Conservation (phyloP, 2,329 filamentous ascomycete genomes). For the Penicillium olsonii region DNA sequence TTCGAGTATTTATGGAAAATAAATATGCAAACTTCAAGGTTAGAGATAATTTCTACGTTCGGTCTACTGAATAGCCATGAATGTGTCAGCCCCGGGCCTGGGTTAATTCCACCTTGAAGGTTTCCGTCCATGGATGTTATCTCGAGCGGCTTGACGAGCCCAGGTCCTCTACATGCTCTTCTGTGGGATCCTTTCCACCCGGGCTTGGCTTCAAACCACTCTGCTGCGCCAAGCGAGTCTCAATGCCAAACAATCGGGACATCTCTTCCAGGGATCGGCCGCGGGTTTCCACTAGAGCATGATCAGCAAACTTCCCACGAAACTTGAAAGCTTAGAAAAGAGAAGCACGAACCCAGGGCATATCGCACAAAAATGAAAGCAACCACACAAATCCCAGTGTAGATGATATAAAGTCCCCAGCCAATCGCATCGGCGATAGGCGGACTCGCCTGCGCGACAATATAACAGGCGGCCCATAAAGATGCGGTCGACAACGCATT, state of each 20-base stretch:
- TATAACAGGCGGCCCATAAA: slow-evolving; percentile 20
- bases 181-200: background rate
- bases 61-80: too few relatives aligned
- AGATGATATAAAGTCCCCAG: slow-evolving; percentile 23
- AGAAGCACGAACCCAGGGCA: slow-evolving; percentile 12
- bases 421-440: slow-evolving; percentile 19
- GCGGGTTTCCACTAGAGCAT: slow-evolving; percentile 16
- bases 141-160: background rate
- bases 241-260: slow-evolving; percentile 19
- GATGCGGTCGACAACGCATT: slow-evolving; percentile 17
- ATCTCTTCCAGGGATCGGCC: slow-evolving; percentile 19
- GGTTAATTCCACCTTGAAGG: too few relatives aligned
- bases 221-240: slow-evolving; percentile 14
- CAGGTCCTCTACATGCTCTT: slow-evolving; percentile 9
- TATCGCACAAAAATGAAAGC: slow-evolving; percentile 23
- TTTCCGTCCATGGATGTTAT: too few relatives aligned
- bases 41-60: too few relatives aligned
- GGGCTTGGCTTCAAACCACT: slow-evolving; percentile 5
- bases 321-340: too few relatives aligned
- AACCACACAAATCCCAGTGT: slow-evolving; percentile 17
- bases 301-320: background rate
- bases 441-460: slow-evolving; percentile 19
- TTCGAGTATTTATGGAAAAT: too few relatives aligned
- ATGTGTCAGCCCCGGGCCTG: too few relatives aligned
- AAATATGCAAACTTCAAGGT: too few relatives aligned